Conservation (phyloP, 2,329 filamentous ascomycete species). For the Colletotrichum melonis region DNA sequence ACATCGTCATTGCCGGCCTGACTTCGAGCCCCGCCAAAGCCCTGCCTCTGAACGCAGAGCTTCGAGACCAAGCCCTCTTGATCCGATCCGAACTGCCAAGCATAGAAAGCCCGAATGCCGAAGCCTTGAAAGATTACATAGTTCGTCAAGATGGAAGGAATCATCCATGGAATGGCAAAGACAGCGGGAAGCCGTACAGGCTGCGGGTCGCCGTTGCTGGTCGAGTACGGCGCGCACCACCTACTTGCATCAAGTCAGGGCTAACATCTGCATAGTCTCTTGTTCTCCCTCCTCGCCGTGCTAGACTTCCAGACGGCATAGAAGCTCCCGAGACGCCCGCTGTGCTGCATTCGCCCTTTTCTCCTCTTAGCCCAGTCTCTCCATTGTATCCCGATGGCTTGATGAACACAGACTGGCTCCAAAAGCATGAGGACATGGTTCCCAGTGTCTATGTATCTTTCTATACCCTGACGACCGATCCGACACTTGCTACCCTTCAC, state of each 20-base stretch:
- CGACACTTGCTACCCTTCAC: conserved; percentile 78
- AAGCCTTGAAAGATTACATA: conserved; percentile 74
- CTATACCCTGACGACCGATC: conserved; percentile 80
- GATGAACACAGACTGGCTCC: conserved; percentile 83
- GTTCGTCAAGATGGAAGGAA: conserved; percentile 71
- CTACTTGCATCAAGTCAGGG: conserved; percentile 35
- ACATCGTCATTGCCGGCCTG: conserved; percentile 85
- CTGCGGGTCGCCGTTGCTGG: conserved; percentile 81
- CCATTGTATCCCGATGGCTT: conserved; percentile 90
- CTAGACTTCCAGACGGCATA: conserved; percentile 62
- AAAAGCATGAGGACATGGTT: conserved; percentile 87
- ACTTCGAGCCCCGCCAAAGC: conserved; percentile 52
- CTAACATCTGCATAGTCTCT: conserved; percentile 58
- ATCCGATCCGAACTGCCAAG: conserved; percentile 78
- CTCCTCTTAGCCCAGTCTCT: conserved; percentile 86
- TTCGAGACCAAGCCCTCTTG: conserved; percentile 68
- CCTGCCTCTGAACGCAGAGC: conserved; percentile 57
- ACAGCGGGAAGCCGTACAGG: conserved; percentile 61
- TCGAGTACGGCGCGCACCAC: conserved; percentile 71
- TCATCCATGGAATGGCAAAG: conserved; percentile 74
- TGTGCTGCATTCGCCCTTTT: conserved; percentile 89
- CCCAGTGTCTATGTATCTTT: conserved; percentile 86
- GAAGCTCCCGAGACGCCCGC: conserved; percentile 59
- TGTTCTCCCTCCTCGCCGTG: conserved; percentile 67
- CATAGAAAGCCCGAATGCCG: conserved; percentile 73